Base-by-base conservation (phyloP, 192 early-diverging fungal species). In the Borealophlyctis nickersoniae region DNA sequence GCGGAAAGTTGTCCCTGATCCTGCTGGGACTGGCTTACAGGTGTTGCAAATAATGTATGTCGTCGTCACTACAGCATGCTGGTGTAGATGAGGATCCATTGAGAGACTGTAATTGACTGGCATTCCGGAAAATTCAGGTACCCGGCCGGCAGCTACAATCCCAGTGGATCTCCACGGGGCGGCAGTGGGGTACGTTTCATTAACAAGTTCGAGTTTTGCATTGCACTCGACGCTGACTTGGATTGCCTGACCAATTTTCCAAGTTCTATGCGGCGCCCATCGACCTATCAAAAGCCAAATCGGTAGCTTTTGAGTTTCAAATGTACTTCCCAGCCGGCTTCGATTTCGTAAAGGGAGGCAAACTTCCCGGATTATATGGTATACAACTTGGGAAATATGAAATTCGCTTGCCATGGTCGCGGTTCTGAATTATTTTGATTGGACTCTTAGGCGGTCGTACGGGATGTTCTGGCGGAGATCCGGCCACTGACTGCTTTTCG, bases 331-430 rank as follows among this genome's bases (percentile, higher is more conserved):
- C 77, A 34, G 58, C 61, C 13, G 72, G 70, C 0, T 86, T 86
- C 63, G 60, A 80, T n/a, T 86, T 78, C 66, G 74, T 77, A 34
- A 75, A 73, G 33, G 84, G 84, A 30, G 84, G 84, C 3, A 86
- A 86, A 39, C 62, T 86, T 9, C 84, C 84, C 2, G 84, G 84
- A 31, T 60, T 83, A 22, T 76, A 81, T 56, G 66, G 78, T 55
- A n/a, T n/a, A n/a, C n/a, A n/a, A n/a, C n/a, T n/a, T n/a, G n/a
- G n/a, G n/a, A n/a, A n/a, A n/a, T n/a, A n/a, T n/a, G n/a, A n/a
- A n/a, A n/a, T n/a, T n/a, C n/a, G n/a, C n/a, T n/a, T n/a, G n/a
- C n/a, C n/a, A n/a, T n/a, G n/a, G n/a, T n/a, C n/a, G n/a, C n/a
- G n/a, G n/a, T n/a, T n/a, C n/a, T n/a, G n/a, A n/a, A 19, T 7